These are phyloP conservation scores for Chaetomium tenue DNA, from an alignment of 495 filamentous ascomycete genomes.

Conservation along the genomic window DNA sequence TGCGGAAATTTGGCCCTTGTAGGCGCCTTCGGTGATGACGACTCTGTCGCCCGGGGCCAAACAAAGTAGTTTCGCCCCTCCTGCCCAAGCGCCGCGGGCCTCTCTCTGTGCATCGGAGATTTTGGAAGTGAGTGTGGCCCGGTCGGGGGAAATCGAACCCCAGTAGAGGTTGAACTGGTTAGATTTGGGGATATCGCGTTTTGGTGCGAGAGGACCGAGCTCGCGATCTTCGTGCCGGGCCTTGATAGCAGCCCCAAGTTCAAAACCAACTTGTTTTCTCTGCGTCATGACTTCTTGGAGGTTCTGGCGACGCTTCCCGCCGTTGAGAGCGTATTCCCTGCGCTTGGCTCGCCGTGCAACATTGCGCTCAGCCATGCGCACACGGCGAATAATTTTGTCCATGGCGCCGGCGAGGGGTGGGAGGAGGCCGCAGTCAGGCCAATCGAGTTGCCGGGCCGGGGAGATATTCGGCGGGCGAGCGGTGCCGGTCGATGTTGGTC, in stretches of 20 bases:
- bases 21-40: slow-evolving; percentile 68
- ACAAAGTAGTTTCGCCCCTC: slow-evolving; percentile 59
- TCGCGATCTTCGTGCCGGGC: slow-evolving; percentile 65
- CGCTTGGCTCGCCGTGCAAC: slow-evolving; percentile 50
- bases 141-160: slow-evolving; percentile 29
- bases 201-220: slow-evolving; percentile 71
- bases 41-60: slow-evolving; percentile 72
- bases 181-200: slow-evolving; percentile 59
- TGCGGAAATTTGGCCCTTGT: slow-evolving; percentile 76
- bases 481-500: slow-evolving; percentile 1
- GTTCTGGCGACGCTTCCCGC: slow-evolving; percentile 39
- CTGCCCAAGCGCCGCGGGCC: slow-evolving; percentile 44
- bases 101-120: slow-evolving; percentile 28
- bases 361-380: slow-evolving; percentile 64
- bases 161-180: slow-evolving; percentile 35
- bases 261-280: slow-evolving; percentile 9
- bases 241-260: slow-evolving; percentile 35
- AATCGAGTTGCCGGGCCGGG: slow-evolving; percentile 6
- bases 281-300: slow-evolving; percentile 20
- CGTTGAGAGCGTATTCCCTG: slow-evolving; percentile 34
- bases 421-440: slow-evolving; percentile 1
- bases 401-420: slow-evolving; percentile 44
- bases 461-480: background rate
- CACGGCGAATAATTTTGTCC: slow-evolving; percentile 73
- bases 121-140: slow-evolving; percentile 28